Percentiles rank a stretch among this genome's conserved stretches.
These are phyloP conservation scores for Prunus yedoensis DNA, from an alignment of 331 rosid genomes.

Conservation along the genomic window DNA sequence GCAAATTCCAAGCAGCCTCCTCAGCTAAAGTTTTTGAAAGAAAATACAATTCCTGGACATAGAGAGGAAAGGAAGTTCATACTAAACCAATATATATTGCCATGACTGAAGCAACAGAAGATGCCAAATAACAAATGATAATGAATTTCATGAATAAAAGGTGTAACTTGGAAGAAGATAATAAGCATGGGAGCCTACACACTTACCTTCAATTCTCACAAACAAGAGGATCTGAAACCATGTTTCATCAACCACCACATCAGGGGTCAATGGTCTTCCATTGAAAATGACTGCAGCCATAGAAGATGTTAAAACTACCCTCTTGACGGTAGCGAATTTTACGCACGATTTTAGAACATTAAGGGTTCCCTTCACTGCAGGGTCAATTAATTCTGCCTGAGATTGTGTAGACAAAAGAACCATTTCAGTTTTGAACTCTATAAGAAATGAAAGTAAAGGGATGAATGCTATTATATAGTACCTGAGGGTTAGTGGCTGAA, in stretches of 20 bases:
- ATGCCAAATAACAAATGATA: too few relatives aligned
- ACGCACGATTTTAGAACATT: conserved; percentile 51
- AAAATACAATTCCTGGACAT: conserved; percentile 16
- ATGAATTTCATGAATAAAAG: too few relatives aligned
- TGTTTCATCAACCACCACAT: conserved; percentile 52
- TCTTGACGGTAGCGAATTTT: conserved; percentile 38
- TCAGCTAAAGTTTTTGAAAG: conserved; percentile 29
- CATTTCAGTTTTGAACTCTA: too few relatives aligned
- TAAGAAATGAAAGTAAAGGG: neutral
- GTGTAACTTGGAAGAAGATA: neutral
- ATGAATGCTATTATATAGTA: neutral
- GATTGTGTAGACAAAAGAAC: neutral
- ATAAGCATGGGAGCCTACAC: neutral
- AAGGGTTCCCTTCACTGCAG: conserved; percentile 56
- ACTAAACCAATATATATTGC: neutral
- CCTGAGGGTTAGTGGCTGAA: conserved; percentile 30
- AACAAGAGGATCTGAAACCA: conserved; percentile 47
- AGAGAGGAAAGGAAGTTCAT: neutral
- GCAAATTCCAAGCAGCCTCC: conserved; percentile 27
- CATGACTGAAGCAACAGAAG: neutral
- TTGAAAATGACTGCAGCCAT: conserved; percentile 27
- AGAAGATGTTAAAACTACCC: conserved; percentile 56
- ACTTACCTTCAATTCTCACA: conserved; percentile 36
- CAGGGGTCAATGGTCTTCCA: conserved; percentile 36
- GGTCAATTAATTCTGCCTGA: conserved; percentile 54